Percentiles rank a stretch among this genome's conserved stretches.
Evolutionary conservation across 2,329 filamentous ascomycete species (phyloP).

Genomic region (Fusarium nematophilum): DNA sequence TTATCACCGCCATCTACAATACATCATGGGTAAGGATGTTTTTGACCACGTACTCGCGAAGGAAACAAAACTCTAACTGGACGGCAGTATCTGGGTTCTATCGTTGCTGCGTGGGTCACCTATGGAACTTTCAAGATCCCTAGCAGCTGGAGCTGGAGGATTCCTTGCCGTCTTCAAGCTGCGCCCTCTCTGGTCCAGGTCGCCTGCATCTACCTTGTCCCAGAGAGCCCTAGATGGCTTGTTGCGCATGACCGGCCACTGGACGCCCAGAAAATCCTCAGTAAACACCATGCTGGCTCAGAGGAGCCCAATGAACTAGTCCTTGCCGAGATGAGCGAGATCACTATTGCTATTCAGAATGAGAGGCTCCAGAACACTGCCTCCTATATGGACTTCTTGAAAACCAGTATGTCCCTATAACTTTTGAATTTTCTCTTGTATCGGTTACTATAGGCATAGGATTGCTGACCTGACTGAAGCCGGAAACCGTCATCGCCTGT

Average conservation of each 20-base stretch:
- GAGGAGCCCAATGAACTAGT: slow-evolving; percentile 1
- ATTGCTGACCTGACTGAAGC: slow-evolving; percentile 30
- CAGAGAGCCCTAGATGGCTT: slow-evolving; percentile 31
- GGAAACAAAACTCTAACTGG: neutral
- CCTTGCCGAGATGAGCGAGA: slow-evolving; percentile 2
- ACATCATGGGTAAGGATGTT: slow-evolving; percentile 39
- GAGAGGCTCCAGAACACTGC: neutral
- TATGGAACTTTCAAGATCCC: slow-evolving; percentile 39
- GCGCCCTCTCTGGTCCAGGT: slow-evolving; percentile 1
- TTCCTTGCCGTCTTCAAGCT: slow-evolving; percentile 37
- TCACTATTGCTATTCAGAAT: neutral
- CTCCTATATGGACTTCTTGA: slow-evolving; percentile 8
- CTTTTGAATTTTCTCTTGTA: too few species aligned
- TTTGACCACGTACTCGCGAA: too few species aligned
- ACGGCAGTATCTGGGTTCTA: slow-evolving; percentile 50
- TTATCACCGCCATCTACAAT: slow-evolving; percentile 61
- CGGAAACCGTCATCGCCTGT: slow-evolving; percentile 40
- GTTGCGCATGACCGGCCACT: slow-evolving; percentile 51
- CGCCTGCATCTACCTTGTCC: slow-evolving; percentile 14
- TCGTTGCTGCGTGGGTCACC: slow-evolving; percentile 43
- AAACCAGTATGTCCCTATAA: neutral
- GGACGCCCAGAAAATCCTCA: slow-evolving; percentile 47
- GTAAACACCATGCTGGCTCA: slow-evolving; percentile 16
- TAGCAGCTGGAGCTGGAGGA: slow-evolving; percentile 40
- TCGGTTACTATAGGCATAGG: too few species aligned